Base-by-base conservation (phyloP, 2,329 filamentous ascomycete species). In the Camillea tinctor region DNA sequence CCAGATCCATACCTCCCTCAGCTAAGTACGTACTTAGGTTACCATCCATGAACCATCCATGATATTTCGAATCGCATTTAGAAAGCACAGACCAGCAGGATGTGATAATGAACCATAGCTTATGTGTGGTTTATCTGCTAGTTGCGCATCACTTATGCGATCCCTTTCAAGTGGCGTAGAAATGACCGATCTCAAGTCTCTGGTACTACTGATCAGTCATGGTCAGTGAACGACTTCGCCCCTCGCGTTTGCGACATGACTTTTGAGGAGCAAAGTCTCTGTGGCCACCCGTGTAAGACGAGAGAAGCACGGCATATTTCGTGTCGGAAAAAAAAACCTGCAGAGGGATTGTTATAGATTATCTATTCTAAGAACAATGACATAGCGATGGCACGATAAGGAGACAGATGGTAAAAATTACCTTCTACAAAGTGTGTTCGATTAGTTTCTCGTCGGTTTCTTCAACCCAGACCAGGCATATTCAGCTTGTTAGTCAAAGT, bases 361-460 rank as follows among this genome's bases (percentile, higher is more conserved):
- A 30, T 30, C 26, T 30, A 30, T 44, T 44, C 17, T n/a, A 17
- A 44, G 36, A 44, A 15, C 15, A 44, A 44, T 15, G 17, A 44
- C 36, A 44, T 44, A 17, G 11, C 6, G 17, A 44, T 44, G 36
- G 17, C 5, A 15, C 36, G 36, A 44, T 44, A 44, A 44, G 36
- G 36, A 44, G 17, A 44, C 36, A 11, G 15, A 11, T 44, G 13
- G n/a, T 44, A 44, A 15, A 11, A 44, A 9, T 44, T 7, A 44
- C n/a, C 17, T 15, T 6, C 36, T 6, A 44, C n/a, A 6, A 11
- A 15, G 13, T n/a, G 36, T 30, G 50, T 50, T 53, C 57, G 54
- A 23, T 54, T 59, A 62, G 50, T 58, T 63, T 54, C 44, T 59
- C 62, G 62, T 56, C n/a, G 52, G 58, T 3, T 66, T 63, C 61